These are phyloP conservation scores for Cephalotrichum gorgonifer DNA, from an alignment of 2,329 filamentous ascomycete species.

Conservation along the genomic window DNA sequence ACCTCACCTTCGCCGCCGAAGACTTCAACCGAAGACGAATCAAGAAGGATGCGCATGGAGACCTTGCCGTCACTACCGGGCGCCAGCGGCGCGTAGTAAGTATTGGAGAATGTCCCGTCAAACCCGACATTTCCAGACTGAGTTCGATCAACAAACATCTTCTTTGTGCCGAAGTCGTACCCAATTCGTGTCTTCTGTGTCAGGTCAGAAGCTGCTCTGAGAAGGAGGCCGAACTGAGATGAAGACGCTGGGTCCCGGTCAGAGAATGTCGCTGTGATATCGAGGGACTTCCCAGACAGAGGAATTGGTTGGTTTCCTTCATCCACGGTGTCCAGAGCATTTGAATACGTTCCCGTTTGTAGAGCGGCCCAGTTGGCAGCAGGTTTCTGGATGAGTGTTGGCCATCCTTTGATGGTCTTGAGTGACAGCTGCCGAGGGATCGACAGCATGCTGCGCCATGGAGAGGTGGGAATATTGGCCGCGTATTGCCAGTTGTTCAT, in stretches of 20 bases:
- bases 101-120: neutral
- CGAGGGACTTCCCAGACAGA: conserved; percentile 1
- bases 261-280: neutral
- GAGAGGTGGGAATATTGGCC: conserved; percentile 1
- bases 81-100: conserved; percentile 2
- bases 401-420: neutral
- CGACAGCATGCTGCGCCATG: conserved; percentile 2
- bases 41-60: conserved; percentile 2
- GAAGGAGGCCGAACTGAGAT: conserved; percentile 3
- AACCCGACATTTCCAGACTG: conserved; percentile 1
- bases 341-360: neutral
- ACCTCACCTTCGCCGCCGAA: conserved; percentile 4
- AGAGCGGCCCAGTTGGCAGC: neutral
- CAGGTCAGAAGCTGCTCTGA: conserved; percentile 1
- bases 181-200: conserved; percentile 2
- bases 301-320: neutral
- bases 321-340: neutral
- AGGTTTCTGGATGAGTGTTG: conserved; percentile 1
- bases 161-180: conserved; percentile 1
- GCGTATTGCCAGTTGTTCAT: conserved; percentile 7
- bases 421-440: conserved; percentile 3
- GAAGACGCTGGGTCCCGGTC: conserved; percentile 2
- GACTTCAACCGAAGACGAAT: conserved; percentile 6
- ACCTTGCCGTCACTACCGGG: conserved; percentile 1
- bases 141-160: conserved; percentile 3